Base-by-base conservation (phyloP, 306 rosid species). In the Glycyrrhiza uralensis region DNA sequence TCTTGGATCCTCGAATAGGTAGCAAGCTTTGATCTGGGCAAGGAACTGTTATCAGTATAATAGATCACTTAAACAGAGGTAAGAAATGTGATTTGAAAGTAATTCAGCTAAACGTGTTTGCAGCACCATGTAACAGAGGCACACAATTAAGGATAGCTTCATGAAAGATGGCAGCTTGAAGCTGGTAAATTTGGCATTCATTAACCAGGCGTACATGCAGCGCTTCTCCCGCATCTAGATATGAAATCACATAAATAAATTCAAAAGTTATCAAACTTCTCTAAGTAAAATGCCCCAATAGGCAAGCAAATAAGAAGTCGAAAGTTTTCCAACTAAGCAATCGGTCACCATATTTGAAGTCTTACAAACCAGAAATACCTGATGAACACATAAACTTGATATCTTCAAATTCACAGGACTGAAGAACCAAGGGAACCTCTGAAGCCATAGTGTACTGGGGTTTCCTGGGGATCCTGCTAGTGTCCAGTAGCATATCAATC, bases 381-480 rank as follows among this genome's bases (percentile, higher is more conserved):
- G 92, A 46, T 3, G 97, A 93, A 72, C 98, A 93, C 66, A 49
- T 32, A 76, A 93, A 93, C 62, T 85, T 80, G 26, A 89, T 66
- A 77, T 80, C 80, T 61, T 90, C 93, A 83, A 90, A 93, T 80
- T 90, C 96, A 81, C 98, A 93, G 59, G 94, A 88, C 46, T 79
- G 92, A 74, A 93, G 96, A 82, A 90, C 90, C 92, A 93, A 72
- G 0, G 98, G 97, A 81, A 80, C 69, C 83, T 93, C 97, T 20
- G 94, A 76, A 61, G 98, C 96, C 96, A 90, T 89, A 35, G 20
- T 14, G 38, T 90, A 93, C 66, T 93, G 98, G 56, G 98, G 98
- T 81, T 93, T 93, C 84, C 92, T 93, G 49, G 82, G 85, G 23
- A 65, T 80, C 63, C 62, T 86, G 35, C 66, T 30, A 18, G 81